Percentiles rank a stretch among this genome's conserved stretches.
Conservation (phyloP, 495 filamentous ascomycete genomes). For the Wilcoxina mikolae region DNA sequence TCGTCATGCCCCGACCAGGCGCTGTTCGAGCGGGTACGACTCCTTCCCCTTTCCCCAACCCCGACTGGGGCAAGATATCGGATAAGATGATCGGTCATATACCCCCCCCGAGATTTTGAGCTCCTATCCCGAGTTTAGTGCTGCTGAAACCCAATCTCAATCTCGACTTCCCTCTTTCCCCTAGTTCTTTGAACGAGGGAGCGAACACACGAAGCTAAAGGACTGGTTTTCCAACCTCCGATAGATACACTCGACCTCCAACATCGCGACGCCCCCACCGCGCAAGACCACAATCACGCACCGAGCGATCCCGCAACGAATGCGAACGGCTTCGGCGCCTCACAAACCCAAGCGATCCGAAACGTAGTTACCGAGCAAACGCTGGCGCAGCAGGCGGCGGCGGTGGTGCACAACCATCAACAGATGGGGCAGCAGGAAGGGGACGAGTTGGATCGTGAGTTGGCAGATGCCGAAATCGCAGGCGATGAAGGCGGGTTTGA, state of each 20-base stretch:
- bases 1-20: slow-evolving; percentile 29
- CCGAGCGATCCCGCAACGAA: slow-evolving; percentile 35
- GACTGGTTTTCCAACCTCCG: background rate
- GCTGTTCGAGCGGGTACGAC: slow-evolving; percentile 30
- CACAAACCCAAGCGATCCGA: slow-evolving; percentile 70
- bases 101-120: background rate
- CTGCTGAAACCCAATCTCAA: background rate
- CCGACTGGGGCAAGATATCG: no score
- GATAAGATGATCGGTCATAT: no score
- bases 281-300: slow-evolving; percentile 51
- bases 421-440: slow-evolving; percentile 35
- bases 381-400: slow-evolving; percentile 44
- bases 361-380: slow-evolving; percentile 61
- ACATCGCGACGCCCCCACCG: slow-evolving; percentile 62
- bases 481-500: slow-evolving; percentile 56
- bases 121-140: no score
- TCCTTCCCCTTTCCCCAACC: background rate
- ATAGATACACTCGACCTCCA: slow-evolving; percentile 93
- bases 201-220: background rate
- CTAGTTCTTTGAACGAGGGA: background rate
- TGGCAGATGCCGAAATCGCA: slow-evolving; percentile 35
- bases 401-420: slow-evolving; percentile 35
- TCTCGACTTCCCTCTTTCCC: background rate
- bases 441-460: slow-evolving; percentile 29
- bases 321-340: slow-evolving; percentile 42